phyloP scores from a whole-genome alignment of 768 basidiomycete genomes.

The Myochromella boudieri region DNA sequence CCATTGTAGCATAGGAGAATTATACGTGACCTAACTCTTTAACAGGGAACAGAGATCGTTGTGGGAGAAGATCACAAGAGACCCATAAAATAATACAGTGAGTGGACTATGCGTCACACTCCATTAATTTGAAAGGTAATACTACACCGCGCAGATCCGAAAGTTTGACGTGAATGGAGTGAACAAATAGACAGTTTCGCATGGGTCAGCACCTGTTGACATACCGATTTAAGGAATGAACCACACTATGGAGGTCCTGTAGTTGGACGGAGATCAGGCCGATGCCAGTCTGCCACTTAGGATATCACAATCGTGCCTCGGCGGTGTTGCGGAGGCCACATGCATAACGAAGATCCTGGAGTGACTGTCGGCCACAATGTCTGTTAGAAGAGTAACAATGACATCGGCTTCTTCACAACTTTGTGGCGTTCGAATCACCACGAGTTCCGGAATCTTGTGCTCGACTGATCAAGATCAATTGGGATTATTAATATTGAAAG shows the following conservation, averaged over 20 bases:
- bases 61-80: too few relatives aligned
- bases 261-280: slow-evolving; percentile 5
- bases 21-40: too few relatives aligned
- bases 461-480: background rate
- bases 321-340: background rate
- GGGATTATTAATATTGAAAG: too few relatives aligned
- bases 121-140: slow-evolving; percentile 5
- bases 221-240: background rate
- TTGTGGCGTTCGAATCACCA: slow-evolving; percentile 4
- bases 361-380: background rate
- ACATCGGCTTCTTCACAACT: background rate
- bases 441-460: background rate
- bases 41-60: too few relatives aligned
- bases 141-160: background rate
- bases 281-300: background rate
- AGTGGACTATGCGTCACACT: background rate
- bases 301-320: background rate
- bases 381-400: background rate
- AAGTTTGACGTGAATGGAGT: slow-evolving; percentile 1
- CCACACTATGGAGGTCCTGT: slow-evolving; percentile 4
- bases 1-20: too few relatives aligned
- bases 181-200: background rate
- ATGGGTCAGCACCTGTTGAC: background rate
- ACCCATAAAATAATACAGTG: too few relatives aligned
- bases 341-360: background rate